These are phyloP conservation scores for Boletus rufocinnamomeus DNA, from an alignment of 768 basidiomycete genomes.

Conservation along the genomic window DNA sequence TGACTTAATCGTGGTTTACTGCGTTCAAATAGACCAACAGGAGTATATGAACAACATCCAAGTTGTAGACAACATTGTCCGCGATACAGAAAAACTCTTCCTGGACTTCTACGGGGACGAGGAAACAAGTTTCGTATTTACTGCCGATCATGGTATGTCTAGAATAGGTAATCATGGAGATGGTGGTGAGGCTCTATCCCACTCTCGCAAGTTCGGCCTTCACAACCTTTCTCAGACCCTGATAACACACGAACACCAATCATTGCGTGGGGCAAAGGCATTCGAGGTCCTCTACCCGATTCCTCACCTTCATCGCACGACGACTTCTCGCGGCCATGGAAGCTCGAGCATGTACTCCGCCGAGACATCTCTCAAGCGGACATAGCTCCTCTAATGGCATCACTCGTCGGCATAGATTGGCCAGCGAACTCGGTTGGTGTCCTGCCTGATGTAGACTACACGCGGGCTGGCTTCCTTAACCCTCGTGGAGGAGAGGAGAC, in stretches of 20 bases:
- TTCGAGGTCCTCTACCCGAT: constrained; percentile 68
- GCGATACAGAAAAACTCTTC: constrained; percentile 61
- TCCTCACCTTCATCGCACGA: constrained; percentile 62
- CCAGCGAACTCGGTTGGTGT: constrained; percentile 85
- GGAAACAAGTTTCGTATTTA: constrained; percentile 77
- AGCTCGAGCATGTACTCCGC: constrained; percentile 55
- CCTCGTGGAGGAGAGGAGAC: constrained; percentile 47
- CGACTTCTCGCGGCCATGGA: constrained; percentile 66
- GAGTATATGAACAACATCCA: constrained; percentile 88
- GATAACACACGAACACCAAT: constrained; percentile 87
- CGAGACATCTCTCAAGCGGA: constrained; percentile 86
- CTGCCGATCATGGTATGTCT: constrained; percentile 91
- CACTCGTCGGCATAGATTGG: constrained; percentile 70
- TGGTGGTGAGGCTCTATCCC: constrained; percentile 54
- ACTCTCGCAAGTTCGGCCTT: constrained; percentile 2
- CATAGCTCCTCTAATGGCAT: constrained; percentile 74
- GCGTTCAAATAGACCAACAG: constrained; percentile 34
- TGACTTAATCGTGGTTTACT: not conserved
- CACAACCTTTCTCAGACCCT: constrained; percentile 55
- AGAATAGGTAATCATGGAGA: constrained; percentile 88
- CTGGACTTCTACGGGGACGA: constrained; percentile 64
- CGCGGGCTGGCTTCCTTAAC: constrained; percentile 57
- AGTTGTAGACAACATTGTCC: constrained; percentile 75
- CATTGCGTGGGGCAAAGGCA: constrained; percentile 78
- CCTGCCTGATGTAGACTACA: constrained; percentile 71